These are phyloP conservation scores for Peterozyma xylosa DNA, from an alignment of 805 yeast species.

Conservation along the genomic window DNA sequence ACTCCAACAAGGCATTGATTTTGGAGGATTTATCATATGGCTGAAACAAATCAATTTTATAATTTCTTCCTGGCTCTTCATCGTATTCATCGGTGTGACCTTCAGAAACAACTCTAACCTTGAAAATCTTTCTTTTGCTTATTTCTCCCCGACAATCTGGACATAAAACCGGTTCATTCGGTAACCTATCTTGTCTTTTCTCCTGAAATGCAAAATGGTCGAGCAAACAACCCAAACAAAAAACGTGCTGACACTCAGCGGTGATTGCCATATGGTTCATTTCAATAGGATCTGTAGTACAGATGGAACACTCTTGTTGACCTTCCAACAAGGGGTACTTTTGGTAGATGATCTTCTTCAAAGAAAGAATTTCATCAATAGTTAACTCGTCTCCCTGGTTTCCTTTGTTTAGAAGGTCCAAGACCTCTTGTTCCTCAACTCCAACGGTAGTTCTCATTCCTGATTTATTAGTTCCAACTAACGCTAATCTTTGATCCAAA, in stretches of 20 bases:
- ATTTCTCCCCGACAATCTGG: conserved; percentile 68
- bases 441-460: neutral
- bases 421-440: conserved; percentile 10
- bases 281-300: conserved; percentile 62
- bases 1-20: conserved; percentile 57
- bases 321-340: conserved; percentile 23
- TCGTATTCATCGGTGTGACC: conserved; percentile 5
- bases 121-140: conserved; percentile 39
- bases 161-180: conserved; percentile 45
- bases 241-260: conserved; percentile 75
- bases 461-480: conserved; percentile 15
- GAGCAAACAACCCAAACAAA: conserved; percentile 64
- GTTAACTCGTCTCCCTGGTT: conserved; percentile 12
- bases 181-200: conserved; percentile 13
- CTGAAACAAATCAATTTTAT: conserved; percentile 31
- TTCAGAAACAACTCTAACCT: conserved; percentile 17
- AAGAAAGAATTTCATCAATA: conserved; percentile 14
- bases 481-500: conserved; percentile 13
- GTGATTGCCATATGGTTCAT: conserved; percentile 44
- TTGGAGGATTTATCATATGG: conserved; percentile 63
- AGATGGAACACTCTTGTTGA: conserved; percentile 73
- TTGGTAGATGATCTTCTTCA: conserved; percentile 23
- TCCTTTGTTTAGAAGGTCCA: conserved; percentile 18
- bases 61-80: conserved; percentile 10
- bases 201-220: conserved; percentile 70